Evolutionary conservation across 768 basidiomycete genomes (phyloP), one percentile per base, ranked within the genome.

Genomic region (Macrolepiota albuminosa): DNA sequence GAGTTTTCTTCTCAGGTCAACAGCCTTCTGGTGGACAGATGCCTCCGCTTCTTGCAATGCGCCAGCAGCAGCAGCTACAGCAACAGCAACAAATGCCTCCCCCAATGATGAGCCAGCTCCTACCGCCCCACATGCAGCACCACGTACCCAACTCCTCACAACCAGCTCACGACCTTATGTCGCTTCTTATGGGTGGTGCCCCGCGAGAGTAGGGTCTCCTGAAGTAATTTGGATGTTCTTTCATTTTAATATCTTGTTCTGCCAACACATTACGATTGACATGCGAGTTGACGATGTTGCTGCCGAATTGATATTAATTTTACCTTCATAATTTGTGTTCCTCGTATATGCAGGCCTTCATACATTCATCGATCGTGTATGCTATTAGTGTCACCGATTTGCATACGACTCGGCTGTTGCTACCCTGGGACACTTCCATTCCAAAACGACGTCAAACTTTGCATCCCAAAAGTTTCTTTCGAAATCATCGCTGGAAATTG

Each of bases 151-250:
- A 75, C 68, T 83, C 59, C 13, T 60, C 76, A 61, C 85, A 84
- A 66, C 81, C 84, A 37, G 75, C 84, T 47, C 86, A 88, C 62
- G 91, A 93, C 69, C 74, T 93, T 64, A 92, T 93, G 86, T 85
- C 91, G 48, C 79, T 93, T 60, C 81, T 93, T 62, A 86, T 93
- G 89, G 87, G 86, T 56, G 87, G 86, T 57, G 66, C 75, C 57
- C 86, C 83, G 64, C 77, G 88, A 72, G 88, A 91, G 65, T 91
- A 75, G 84, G 64, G 56, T 60, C 54, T 58, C 54, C 39, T 52
- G 45, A n/a, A n/a, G 37, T 46, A 55, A 37, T 57, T 61, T 52
- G 50, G 54, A 59, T 50, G 34, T 58, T 50, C 59, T 39, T 63
- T 50, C 51, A 51, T 59, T 66, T 58, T 43, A 10, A 39, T 54